A percentile compares a stretch with the other conserved stretches of the same genome.
These are phyloP conservation scores for Phytophthora constricta DNA, from an alignment of 352 stramenopile genomes.

Conservation along the genomic window DNA sequence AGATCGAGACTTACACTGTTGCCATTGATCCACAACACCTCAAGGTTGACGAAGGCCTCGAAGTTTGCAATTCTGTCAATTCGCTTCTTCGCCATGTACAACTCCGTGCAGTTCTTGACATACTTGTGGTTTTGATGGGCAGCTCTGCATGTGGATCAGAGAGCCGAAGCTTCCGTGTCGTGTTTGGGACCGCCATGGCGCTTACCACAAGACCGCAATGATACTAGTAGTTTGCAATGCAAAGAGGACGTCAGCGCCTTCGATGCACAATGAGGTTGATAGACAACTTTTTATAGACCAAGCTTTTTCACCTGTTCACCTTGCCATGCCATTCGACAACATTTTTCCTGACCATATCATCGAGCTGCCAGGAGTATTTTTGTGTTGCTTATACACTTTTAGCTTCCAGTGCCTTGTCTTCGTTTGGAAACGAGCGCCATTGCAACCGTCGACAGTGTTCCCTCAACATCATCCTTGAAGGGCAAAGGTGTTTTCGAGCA, in stretches of 20 bases:
- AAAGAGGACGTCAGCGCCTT: neutral
- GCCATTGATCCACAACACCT: constrained; percentile 91
- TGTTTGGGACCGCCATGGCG: constrained; percentile 15
- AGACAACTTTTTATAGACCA: constrained; percentile 24
- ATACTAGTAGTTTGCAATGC: neutral
- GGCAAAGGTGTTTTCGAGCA: neutral
- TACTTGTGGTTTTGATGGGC: constrained; percentile 91
- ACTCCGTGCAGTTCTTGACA: constrained; percentile 89
- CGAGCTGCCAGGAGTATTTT: neutral
- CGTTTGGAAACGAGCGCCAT: too few species aligned
- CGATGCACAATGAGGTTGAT: too few species aligned
- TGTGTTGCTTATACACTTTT: constrained; percentile 2
- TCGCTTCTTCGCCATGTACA: constrained; percentile 79
- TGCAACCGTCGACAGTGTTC: too few species aligned
- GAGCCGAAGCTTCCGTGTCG: constrained; percentile 36
- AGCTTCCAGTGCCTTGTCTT: too few species aligned
- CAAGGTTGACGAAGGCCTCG: constrained; percentile 88
- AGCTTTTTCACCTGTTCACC: neutral
- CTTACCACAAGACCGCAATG: neutral
- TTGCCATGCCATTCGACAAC: too few species aligned
- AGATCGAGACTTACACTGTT: too few species aligned
- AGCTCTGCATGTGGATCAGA: constrained; percentile 82
- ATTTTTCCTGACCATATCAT: too few species aligned
- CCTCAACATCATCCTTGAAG: too few species aligned
- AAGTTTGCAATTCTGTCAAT: constrained; percentile 88